A percentile compares a stretch with the other conserved stretches of the same genome.
These are phyloP conservation scores for Globisporangium uncinulatum DNA, from an alignment of 352 stramenopile genomes.

Conservation along the genomic window DNA sequence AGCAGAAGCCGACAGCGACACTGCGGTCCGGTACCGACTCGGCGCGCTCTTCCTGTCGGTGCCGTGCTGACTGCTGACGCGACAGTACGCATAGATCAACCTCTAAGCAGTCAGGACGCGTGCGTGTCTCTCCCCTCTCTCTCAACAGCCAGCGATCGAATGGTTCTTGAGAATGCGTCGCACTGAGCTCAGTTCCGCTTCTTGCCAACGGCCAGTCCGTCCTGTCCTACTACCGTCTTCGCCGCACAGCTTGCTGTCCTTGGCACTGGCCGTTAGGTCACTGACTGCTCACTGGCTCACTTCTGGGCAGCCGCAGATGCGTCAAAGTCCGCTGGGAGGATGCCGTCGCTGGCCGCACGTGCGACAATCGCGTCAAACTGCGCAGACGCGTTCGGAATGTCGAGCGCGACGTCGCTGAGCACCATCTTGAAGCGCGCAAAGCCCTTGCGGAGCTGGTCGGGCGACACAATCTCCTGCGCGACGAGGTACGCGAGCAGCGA, in stretches of 20 bases:
- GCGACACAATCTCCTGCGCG: slow-evolving; percentile 53
- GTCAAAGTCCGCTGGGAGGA: slow-evolving; percentile 40
- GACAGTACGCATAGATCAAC: neutral
- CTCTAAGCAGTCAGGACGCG: neutral
- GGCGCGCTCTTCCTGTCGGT: slow-evolving; percentile 60
- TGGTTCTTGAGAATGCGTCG: too few species aligned
- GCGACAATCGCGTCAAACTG: slow-evolving; percentile 38
- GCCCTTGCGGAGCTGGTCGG: slow-evolving; percentile 65
- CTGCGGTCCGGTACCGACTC: slow-evolving; percentile 20
- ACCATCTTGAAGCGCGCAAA: slow-evolving; percentile 79
- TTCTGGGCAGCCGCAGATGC: neutral
- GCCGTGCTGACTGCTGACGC: slow-evolving; percentile 23
- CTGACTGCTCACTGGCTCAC: too few species aligned
- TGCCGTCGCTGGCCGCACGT: slow-evolving; percentile 42
- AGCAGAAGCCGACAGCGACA: slow-evolving; percentile 1
- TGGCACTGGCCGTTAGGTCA: neutral
- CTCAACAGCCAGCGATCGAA: too few species aligned
- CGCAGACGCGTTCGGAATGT: slow-evolving; percentile 51
- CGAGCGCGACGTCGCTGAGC: slow-evolving; percentile 54
- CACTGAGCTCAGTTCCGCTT: too few species aligned
- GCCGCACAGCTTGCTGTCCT: neutral
- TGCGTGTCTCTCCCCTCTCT: too few species aligned
- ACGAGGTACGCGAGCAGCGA: slow-evolving; percentile 74
- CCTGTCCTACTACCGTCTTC: too few species aligned
- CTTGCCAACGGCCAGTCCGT: too few species aligned